Base-by-base conservation (phyloP, 75 land plant species). In the Sequoiadendron giganteum region DNA sequence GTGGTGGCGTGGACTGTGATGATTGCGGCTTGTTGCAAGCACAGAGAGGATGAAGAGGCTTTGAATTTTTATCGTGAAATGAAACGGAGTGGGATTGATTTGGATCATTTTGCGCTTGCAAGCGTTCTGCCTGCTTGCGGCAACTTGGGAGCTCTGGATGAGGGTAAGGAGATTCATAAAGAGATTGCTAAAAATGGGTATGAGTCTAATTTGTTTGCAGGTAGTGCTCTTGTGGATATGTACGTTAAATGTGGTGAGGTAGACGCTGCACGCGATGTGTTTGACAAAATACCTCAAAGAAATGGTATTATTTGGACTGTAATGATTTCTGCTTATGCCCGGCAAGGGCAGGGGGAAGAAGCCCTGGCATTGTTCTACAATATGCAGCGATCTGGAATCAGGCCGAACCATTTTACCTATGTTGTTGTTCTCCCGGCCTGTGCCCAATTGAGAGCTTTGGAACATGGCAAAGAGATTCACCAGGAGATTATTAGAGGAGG, bases 191-290 rank as follows among this genome's bases (percentile, higher is more conserved):
- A 30, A 81, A 52, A 48, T 13, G 88, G 85, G 54, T 78, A 43
- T 61, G 39, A 55, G 83, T 32, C 40, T 80, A 55, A 77, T 79
- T 13, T 78, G 13, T 54, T 87, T 73, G 85, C 68, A 78, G 86
- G 86, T 11, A 88, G 48, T 77, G 87, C 78, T 34, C 75, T 86
- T 54, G 86, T 76, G 30, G 90, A 85, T 68, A 87, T 87, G 88
- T 87, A 87, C 49, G 45, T 49, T 16, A 87, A 79, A 87, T 87
- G 88, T 81, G 88, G 88, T 16, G 42, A 34, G 6, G 30, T 81
- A 49, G 85, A 42, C 21, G 56, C 38, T 48, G 90, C 90, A 15
- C 89, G 83, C n/a, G 28, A 87, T 47, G 42, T 89, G 39, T 88
- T 89, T 88, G 85, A 89, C 49, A 78, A 89, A 40, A 56, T 89